Base-by-base conservation (phyloP, 163 green algal species). In the Scenedesmus sp. region DNA sequence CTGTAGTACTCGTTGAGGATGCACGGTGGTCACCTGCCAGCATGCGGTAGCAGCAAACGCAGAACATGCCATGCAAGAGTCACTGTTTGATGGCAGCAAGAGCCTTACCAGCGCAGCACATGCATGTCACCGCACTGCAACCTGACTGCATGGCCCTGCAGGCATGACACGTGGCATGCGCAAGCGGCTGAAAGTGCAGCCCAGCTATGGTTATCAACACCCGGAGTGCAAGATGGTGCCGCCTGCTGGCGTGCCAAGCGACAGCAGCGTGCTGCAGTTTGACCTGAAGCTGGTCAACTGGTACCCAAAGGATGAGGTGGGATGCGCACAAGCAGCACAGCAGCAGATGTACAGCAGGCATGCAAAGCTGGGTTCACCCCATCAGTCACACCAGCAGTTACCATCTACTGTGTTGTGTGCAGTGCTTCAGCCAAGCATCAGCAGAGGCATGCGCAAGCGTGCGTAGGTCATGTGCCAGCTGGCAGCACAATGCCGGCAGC, bases 151-250 rank as follows among this genome's bases (percentile, higher is more conserved):
- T 18, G 4, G 23, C 5, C 4, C 70, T 6, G 70, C 70, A 97
- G 96, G 94, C 79, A 98, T 98, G 96, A 91, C 20, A 2, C 76
- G 83, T 15, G 92, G 94, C 3, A 94, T 96, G 87, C 92, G 95
- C n/a, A 94, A 91, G 8, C 34, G 94, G 88, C 79, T 99, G 46
- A 88, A 95, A 76, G 92, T 98, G 74, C 91, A 95, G 89, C 97
- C 96, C 2, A 93, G 91, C n/a, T 98, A 97, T 87, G 96, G 93
- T 23, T 98, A 96, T 84, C 46, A 85, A 12, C 95, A 97, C 84
- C 95, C 95, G 57, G 92, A 96, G 56, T 98, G 97, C 92, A 86
- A 34, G 5, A 92, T 97, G 92, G 7, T 55, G 12, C 93, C 95
- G 55, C 96, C 96, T 4, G 79, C 88, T 77, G 94, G 94, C 12